phyloP scores from a whole-genome alignment of 2,329 filamentous ascomycete genomes.

The Dothistroma pini region DNA sequence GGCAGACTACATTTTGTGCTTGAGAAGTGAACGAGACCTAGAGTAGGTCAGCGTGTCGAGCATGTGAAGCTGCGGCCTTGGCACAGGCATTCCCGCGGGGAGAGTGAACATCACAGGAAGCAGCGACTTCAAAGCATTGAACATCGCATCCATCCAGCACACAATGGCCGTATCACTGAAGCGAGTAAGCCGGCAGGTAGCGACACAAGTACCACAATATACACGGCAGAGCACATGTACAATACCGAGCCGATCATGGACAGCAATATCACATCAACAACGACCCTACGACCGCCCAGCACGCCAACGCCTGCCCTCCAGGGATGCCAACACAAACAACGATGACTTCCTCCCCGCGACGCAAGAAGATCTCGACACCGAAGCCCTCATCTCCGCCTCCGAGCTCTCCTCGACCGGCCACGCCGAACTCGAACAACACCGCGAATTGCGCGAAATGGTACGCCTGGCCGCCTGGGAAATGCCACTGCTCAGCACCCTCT shows the following conservation, averaged over 20 bases:
- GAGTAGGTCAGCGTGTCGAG: constrained; percentile 2
- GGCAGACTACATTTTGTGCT: constrained; percentile 18
- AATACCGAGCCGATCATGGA: background rate
- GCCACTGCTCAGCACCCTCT: constrained; percentile 77
- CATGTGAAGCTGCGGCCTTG: background rate
- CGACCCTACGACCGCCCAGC: constrained; percentile 13
- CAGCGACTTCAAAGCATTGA: constrained; percentile 1
- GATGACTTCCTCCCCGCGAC: constrained; percentile 4
- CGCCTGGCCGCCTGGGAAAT: constrained; percentile 92
- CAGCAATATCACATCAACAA: constrained; percentile 10
- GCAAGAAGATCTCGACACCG: constrained; percentile 13
- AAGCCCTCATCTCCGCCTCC: constrained; percentile 35
- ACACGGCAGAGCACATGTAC: background rate
- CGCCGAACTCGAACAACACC: constrained; percentile 79
- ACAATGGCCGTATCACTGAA: constrained; percentile 32
- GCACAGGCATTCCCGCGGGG: background rate
- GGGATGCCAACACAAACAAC: background rate
- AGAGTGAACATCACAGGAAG: constrained; percentile 15
- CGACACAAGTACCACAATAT: constrained; percentile 20
- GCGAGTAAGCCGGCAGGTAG: constrained; percentile 28
- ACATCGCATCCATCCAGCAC: background rate
- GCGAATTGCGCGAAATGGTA: constrained; percentile 84
- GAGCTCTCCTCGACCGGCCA: constrained; percentile 82
- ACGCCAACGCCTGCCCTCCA: background rate
- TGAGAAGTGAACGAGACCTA: background rate